Evolutionary conservation across 768 basidiomycete species (phyloP), one percentile per base, ranked within the genome.

Genomic region (Auriscalpium vulgare): DNA sequence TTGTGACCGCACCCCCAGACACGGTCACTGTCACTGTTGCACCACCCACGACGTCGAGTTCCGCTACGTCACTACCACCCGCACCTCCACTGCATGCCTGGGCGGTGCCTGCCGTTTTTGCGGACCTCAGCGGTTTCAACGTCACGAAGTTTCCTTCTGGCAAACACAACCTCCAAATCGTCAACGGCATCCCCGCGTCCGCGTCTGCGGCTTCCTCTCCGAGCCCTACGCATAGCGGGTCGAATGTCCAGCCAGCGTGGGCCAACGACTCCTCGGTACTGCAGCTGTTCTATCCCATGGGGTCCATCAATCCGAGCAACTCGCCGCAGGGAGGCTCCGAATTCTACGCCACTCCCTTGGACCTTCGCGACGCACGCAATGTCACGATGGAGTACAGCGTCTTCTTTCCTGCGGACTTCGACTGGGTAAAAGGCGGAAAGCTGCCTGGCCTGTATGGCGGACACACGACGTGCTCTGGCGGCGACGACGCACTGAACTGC

Each of bases 391-490:
- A 63, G 19, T 95, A 92, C 66, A 83, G 81, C 66, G 82, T 91
- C 10, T 92, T 84, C 68, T 91, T 95, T 64, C 88, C 87, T 0
- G 57, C 53, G 0, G 78, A 82, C 58, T 95, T 91, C 60, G 76
- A 85, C 52, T 95, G 83, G 76, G 89, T 91, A 16, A 74, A 79
- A 53, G 92, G 80, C 5, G 93, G 93, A 8, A 95, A 97, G 69
- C 67, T 95, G 6, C 90, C 92, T 0, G 93, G 92, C 0, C 59
- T 93, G 4, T 91, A 84, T 62, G 87, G 86, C 0, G 87, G 87
- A 0, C 82, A 78, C 59, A 72, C 65, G 4, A 77, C 70, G 8
- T 91, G 88, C 66, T 88, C 87, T 17, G 89, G 89, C 6, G 89
- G 89, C 1, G 73, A 82, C 61, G 75, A 76, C n/a, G 91, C 89